Evolutionary conservation across 208 protist genomes (phyloP), one percentile per base, ranked within the genome.

Genomic region (Crithidia bombi): DNA sequence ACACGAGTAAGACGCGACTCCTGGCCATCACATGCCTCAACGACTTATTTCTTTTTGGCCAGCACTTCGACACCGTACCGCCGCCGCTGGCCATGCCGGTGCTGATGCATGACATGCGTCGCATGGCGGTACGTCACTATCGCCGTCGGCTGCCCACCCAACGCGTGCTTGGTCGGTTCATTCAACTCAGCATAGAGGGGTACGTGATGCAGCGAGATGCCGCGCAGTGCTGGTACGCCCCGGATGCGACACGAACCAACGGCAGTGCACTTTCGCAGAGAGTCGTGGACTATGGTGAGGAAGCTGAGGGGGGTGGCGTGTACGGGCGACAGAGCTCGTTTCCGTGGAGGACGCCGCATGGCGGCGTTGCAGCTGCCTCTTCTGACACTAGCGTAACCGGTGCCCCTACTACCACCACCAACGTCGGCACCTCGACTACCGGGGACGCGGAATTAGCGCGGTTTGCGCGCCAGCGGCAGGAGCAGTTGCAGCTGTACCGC

Each of bases 81-180:
- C 55, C 64, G 30, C 65, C 65, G 68, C 26, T 58, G 41, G 83
- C 57, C 28, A 51, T 82, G 52, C 58, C 75, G 38, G 38, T 75
- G 55, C 52, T 75, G 19, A 65, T 79, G 49, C 72, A 76, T 41
- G 69, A 78, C 47, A 50, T 81, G 35, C 59, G 69, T 14, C 83
- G 87, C 43, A 91, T 95, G 88, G 81, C 88, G 5, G 85, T 95
- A 59, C 82, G 84, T 21, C 80, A 86, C 61, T 90, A 84, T 57
- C 80, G 87, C 21, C 64, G 73, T 35, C 65, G 78, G 28, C 26
- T 81, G 39, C 55, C 62, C 17, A 68, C 65, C 3, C 76, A 86
- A 62, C 78, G 61, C 38, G 51, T 61, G 46, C 58, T 69, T 32
- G 57, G 79, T 65, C 84, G 89, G 65, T 97, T 97, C 56, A 78